Percentiles rank a stretch among this genome's conserved stretches.
These are phyloP conservation scores for Aspergillus melleus DNA, from an alignment of 2,329 filamentous ascomycete genomes.

Conservation along the genomic window DNA sequence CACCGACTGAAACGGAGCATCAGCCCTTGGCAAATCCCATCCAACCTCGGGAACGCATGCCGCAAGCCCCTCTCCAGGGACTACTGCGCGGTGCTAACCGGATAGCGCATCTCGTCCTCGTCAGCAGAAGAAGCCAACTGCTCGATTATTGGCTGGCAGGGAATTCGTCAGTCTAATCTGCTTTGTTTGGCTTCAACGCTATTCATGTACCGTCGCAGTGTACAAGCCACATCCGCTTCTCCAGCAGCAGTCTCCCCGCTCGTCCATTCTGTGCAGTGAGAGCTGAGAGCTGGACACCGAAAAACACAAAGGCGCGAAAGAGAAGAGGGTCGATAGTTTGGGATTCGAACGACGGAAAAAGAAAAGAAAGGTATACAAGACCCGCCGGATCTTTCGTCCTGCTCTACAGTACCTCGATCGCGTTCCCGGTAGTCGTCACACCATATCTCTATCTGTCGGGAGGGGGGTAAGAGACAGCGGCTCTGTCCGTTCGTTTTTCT, in stretches of 20 bases:
- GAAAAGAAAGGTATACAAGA: background rate
- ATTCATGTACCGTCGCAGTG: slow-evolving; percentile 2
- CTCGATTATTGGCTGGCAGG: background rate
- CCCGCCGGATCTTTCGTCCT: background rate
- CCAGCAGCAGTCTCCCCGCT: background rate
- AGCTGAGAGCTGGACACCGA: background rate
- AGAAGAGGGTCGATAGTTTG: background rate
- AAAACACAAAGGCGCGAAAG: background rate
- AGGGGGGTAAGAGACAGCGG: slow-evolving; percentile 3
- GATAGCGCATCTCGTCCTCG: background rate
- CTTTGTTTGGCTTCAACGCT: slow-evolving; percentile 4
- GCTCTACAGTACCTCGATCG: background rate
- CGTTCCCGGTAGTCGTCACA: background rate
- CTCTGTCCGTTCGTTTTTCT: slow-evolving; percentile 7
- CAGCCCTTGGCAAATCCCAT: background rate
- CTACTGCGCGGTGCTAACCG: background rate
- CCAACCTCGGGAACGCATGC: slow-evolving; percentile 1
- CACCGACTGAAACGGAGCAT: background rate
- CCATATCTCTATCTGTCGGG: background rate
- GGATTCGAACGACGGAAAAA: background rate
- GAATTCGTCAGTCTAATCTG: background rate
- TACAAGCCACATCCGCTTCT: slow-evolving; percentile 7
- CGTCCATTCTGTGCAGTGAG: background rate
- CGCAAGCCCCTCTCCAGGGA: slow-evolving; percentile 2
- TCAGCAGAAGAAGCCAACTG: background rate